Conservation (phyloP, 345 rosid species). For the Excoecaria cochinchinensis region DNA sequence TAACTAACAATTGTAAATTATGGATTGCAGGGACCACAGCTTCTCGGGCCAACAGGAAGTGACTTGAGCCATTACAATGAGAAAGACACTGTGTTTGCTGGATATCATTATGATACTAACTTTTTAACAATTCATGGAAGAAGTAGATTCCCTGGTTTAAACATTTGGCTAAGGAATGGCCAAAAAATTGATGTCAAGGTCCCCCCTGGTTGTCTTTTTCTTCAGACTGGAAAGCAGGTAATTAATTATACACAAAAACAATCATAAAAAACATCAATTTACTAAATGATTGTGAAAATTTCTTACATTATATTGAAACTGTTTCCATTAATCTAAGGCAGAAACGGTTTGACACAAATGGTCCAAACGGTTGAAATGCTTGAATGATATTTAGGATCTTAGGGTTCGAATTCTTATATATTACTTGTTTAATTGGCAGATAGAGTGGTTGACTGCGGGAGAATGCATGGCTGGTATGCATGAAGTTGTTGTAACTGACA, state of each 20-base stretch:
- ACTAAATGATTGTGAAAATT: no score
- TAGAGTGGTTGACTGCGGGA: slow-evolving; percentile 93
- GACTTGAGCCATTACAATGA: slow-evolving; percentile 63
- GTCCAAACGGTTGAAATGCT: no score
- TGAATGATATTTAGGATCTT: no score
- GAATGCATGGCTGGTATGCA: slow-evolving; percentile 97
- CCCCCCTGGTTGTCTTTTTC: slow-evolving; percentile 84
- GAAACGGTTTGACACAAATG: no score
- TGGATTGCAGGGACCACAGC: slow-evolving; percentile 76
- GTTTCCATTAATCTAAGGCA: no score
- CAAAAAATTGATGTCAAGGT: slow-evolving; percentile 86
- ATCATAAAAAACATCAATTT: background rate
- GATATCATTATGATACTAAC: slow-evolving; percentile 94
- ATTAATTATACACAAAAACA: background rate
- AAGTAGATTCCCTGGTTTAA: slow-evolving; percentile 94
- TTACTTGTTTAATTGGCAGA: slow-evolving; percentile 40
- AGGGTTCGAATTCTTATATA: no score
- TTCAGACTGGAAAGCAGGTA: slow-evolving; percentile 93
- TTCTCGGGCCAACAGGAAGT: slow-evolving; percentile 97
- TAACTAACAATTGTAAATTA: background rate
- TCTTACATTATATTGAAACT: no score
- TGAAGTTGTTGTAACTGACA: slow-evolving; percentile 77
- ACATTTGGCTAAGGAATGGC: slow-evolving; percentile 90
- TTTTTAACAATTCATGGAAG: slow-evolving; percentile 92
- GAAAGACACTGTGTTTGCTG: slow-evolving; percentile 88